Percentiles rank a stretch among this genome's conserved stretches.
Conservation (phyloP, 1,284 basidiomycete species). For the Psilocybe mexicana region DNA sequence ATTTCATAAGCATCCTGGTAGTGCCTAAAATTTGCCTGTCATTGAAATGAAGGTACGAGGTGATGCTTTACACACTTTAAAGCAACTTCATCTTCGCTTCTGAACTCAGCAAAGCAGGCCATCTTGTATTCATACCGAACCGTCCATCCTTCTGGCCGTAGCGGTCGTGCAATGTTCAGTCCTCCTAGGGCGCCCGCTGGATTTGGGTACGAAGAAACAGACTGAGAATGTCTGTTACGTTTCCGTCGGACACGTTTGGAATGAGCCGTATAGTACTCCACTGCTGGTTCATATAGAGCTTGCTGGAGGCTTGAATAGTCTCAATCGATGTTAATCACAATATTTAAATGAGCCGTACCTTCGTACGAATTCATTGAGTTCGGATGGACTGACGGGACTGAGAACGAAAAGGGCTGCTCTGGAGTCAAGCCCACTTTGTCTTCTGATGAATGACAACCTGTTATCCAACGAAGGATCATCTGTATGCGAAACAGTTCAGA, state of each 20-base stretch:
- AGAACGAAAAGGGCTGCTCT: slow-evolving; percentile 92
- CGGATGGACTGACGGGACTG: slow-evolving; percentile 81
- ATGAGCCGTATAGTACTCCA: slow-evolving; percentile 92
- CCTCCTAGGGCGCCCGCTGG: slow-evolving; percentile 46
- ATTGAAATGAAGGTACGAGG: background rate
- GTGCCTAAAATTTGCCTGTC: slow-evolving; percentile 51
- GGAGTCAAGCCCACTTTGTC: slow-evolving; percentile 87
- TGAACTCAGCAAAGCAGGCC: slow-evolving; percentile 93
- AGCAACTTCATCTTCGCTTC: slow-evolving; percentile 88
- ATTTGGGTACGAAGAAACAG: slow-evolving; percentile 45
- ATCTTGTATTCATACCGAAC: slow-evolving; percentile 98
- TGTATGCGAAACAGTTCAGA: slow-evolving; percentile 28
- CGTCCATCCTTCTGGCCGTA: slow-evolving; percentile 89
- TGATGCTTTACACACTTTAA: slow-evolving; percentile 61
- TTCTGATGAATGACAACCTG: slow-evolving; percentile 82
- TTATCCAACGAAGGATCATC: slow-evolving; percentile 84
- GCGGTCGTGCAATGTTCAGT: slow-evolving; percentile 49
- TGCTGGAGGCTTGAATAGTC: slow-evolving; percentile 67
- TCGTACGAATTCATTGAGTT: slow-evolving; percentile 83
- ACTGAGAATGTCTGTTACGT: slow-evolving; percentile 73
- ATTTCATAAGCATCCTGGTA: slow-evolving; percentile 90
- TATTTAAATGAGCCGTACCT: slow-evolving; percentile 45
- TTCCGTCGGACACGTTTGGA: slow-evolving; percentile 91
- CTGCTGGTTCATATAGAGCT: slow-evolving; percentile 83
- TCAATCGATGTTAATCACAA: slow-evolving; percentile 2